These are phyloP conservation scores for Botrytis sinoallii DNA, from an alignment of 2,329 filamentous ascomycete species.

Conservation along the genomic window DNA sequence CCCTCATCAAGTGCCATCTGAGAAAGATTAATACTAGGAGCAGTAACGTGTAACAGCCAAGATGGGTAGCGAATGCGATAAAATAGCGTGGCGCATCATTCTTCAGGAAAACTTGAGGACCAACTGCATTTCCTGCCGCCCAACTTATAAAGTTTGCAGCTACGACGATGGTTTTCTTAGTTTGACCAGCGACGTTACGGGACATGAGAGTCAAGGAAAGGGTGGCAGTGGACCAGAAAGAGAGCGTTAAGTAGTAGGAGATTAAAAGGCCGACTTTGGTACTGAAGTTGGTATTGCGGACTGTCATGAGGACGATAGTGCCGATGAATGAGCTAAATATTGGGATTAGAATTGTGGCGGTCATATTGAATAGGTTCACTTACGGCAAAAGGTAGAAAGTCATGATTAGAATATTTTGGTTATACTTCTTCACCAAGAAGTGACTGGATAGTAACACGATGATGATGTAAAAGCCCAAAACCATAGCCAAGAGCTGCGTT, in stretches of 20 bases:
- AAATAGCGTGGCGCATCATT: conserved; percentile 50
- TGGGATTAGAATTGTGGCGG: neutral
- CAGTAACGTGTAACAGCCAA: conserved; percentile 43
- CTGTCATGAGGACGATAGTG: conserved; percentile 69
- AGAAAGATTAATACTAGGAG: conserved; percentile 22
- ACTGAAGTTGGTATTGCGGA: conserved; percentile 54
- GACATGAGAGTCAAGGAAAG: conserved; percentile 60
- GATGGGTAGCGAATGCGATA: conserved; percentile 53
- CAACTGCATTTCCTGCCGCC: conserved; percentile 56
- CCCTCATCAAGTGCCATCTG: conserved; percentile 7
- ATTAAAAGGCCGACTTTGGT: conserved; percentile 67
- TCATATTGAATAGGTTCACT: conserved; percentile 33
- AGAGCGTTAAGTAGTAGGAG: conserved; percentile 72
- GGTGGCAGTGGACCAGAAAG: conserved; percentile 73
- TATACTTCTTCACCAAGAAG: conserved; percentile 64
- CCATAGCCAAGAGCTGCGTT: conserved; percentile 73
- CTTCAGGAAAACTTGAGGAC: conserved; percentile 50
- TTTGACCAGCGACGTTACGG: conserved; percentile 57
- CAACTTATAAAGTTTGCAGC: conserved; percentile 57
- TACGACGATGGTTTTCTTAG: conserved; percentile 55
- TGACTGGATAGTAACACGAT: conserved; percentile 63
- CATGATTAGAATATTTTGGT: conserved; percentile 69
- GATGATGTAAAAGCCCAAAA: conserved; percentile 71
- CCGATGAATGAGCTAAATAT: conserved; percentile 60
- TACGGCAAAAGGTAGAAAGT: conserved; percentile 62